Base-by-base conservation (phyloP, 2,329 filamentous ascomycete genomes). In the Fusarium brevicatenulatum region DNA sequence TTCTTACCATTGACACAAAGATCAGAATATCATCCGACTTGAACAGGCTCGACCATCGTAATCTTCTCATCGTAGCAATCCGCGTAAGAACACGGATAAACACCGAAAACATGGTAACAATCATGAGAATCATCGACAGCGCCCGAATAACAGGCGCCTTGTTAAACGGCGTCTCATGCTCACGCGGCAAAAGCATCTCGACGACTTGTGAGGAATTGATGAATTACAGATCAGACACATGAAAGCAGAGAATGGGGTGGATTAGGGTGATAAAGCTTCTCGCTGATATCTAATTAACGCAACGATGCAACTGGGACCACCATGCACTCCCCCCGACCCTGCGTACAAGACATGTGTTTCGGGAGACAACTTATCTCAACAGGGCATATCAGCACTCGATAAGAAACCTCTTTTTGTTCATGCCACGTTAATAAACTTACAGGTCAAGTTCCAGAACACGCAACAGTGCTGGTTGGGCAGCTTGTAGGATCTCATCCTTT, bases 161-260 rank as follows among this genome's bases (percentile, higher is more conserved):
- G 13, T 68, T 68, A 19, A 68, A 68, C 7, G 47, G 63, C 10
- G 63, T 63, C 47, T 68, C 63, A 68, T 68, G 65, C 42, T 68
- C 65, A n/a, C 65, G 63, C 5, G 55, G n/a, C 1, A 34, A 44
- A n/a, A 63, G 40, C 63, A 68, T 68, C 42, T 68, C 43, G 60
- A 63, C 19, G 19, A 47, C 13, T 23, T 50, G 47, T 11, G 42
- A 19, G 12, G 10, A n/a, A 19, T 47, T 34, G 34, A 9, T n/a
- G 40, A 47, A 39, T 28, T 49, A 21, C 28, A 40, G 34, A 32
- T 34, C 34, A 36, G 13, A 4, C 36, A 49, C 42, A 40, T 59
- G 12, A 40, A 55, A 49, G 40, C n/a, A 23, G 28, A n/a, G 28
- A 32, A 23, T n/a, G 55, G 55, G 55, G 32, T 30, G 44, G 39